These are phyloP conservation scores for Paraconiothyrium sp. DNA, from an alignment of 2,329 filamentous ascomycete genomes.

Conservation along the genomic window DNA sequence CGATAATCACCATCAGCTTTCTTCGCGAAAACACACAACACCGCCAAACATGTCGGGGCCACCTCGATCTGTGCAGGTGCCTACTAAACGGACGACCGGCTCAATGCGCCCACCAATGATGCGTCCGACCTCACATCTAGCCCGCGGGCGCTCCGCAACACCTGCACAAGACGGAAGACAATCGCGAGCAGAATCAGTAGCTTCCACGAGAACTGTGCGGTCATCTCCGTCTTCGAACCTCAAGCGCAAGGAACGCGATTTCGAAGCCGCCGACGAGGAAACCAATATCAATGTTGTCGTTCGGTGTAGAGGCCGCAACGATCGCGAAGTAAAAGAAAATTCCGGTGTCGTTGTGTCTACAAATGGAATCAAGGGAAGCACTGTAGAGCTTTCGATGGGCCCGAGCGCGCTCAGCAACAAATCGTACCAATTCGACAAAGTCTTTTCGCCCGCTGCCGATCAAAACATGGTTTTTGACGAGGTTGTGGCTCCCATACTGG, in stretches of 20 bases:
- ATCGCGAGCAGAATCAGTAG: conserved; percentile 77
- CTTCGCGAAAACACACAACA: conserved; percentile 25
- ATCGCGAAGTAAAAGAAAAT: conserved; percentile 92
- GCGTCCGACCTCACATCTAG: conserved; percentile 57
- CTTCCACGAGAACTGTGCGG: conserved; percentile 60
- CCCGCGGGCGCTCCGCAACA: conserved; percentile 61
- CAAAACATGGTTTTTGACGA: conserved; percentile 95
- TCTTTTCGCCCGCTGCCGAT: conserved; percentile 94
- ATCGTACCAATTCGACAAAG: conserved; percentile 95
- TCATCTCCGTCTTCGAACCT: conserved; percentile 65
- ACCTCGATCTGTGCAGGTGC: conserved; percentile 60
- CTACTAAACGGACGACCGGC: conserved; percentile 58
- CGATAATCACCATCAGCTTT: conserved; percentile 30
- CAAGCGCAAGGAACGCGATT: conserved; percentile 90
- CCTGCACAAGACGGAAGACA: conserved; percentile 60
- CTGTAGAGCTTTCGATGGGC: conserved; percentile 89
- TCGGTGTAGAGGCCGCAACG: conserved; percentile 89
- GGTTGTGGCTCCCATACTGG: conserved; percentile 89
- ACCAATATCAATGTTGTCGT: conserved; percentile 99
- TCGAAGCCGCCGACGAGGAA: conserved; percentile 79
- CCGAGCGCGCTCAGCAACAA: conserved; percentile 94
- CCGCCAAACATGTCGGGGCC: conserved; percentile 62
- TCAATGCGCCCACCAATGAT: conserved; percentile 65
- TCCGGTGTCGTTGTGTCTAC: conserved; percentile 91
- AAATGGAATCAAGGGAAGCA: conserved; percentile 86